Percentiles rank a stretch among this genome's conserved stretches.
Evolutionary conservation across 306 rosid species (phyloP).

Genomic region (Glycine soja): DNA sequence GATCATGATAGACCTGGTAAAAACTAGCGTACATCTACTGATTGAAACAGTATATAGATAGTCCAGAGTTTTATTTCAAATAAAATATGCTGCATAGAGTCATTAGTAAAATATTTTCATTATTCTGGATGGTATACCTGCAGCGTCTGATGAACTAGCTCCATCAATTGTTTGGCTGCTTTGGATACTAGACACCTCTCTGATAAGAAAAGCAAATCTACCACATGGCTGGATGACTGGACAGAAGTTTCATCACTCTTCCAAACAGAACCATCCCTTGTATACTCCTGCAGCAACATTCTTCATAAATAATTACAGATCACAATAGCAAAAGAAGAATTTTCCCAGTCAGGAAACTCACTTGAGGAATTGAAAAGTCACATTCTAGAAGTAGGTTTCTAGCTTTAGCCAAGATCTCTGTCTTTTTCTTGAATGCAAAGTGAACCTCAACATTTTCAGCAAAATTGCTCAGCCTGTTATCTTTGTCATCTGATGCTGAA

Average conservation of each 20-base stretch:
- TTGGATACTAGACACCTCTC: slow-evolving; percentile 85
- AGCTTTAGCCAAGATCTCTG: slow-evolving; percentile 86
- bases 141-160: slow-evolving; percentile 86
- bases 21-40: slow-evolving; percentile 17
- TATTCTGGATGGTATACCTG: slow-evolving; percentile 57
- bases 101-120: slow-evolving; percentile 30
- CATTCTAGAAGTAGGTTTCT: slow-evolving; percentile 80
- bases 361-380: slow-evolving; percentile 81
- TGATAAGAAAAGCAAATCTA: slow-evolving; percentile 80
- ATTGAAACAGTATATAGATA: slow-evolving; percentile 22
- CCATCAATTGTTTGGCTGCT: slow-evolving; percentile 81
- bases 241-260: slow-evolving; percentile 54
- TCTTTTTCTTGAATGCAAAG: slow-evolving; percentile 88
- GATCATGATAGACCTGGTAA: slow-evolving; percentile 17
- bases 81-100: slow-evolving; percentile 21
- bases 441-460: slow-evolving; percentile 98
- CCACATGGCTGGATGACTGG: slow-evolving; percentile 64
- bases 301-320: slow-evolving; percentile 43
- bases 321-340: slow-evolving; percentile 37
- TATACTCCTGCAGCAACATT: slow-evolving; percentile 61
- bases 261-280: slow-evolving; percentile 56
- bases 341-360: slow-evolving; percentile 51
- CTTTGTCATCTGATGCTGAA: slow-evolving; percentile 73
- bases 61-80: slow-evolving; percentile 40
- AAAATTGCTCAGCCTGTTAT: slow-evolving; percentile 71